These are phyloP conservation scores for Yarrowia keelungensis DNA, from an alignment of 805 yeast species.

Conservation along the genomic window DNA sequence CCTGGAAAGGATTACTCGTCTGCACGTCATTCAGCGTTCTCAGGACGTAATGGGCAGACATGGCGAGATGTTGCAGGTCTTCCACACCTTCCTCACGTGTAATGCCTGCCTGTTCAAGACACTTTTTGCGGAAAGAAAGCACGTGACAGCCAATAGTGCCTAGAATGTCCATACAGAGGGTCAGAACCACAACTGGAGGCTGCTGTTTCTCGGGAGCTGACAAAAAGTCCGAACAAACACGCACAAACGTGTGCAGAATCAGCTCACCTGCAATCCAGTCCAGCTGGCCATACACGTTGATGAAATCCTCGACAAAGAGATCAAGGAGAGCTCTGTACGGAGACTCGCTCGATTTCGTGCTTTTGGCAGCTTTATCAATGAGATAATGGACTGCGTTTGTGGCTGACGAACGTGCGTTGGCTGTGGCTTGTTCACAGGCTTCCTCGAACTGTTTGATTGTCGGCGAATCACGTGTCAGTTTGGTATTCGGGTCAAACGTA, in stretches of 20 bases:
- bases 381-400: slow-evolving; percentile 43
- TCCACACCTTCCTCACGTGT: slow-evolving; percentile 3
- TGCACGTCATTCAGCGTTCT: slow-evolving; percentile 13
- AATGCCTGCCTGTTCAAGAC: slow-evolving; percentile 10
- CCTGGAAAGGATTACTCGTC: slow-evolving; percentile 12
- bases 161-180: slow-evolving; percentile 63
- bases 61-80: slow-evolving; percentile 12
- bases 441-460: slow-evolving; percentile 38
- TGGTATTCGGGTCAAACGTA: slow-evolving; percentile 41
- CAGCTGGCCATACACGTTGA: slow-evolving; percentile 58
- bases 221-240: slow-evolving; percentile 40
- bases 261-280: slow-evolving; percentile 69
- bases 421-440: slow-evolving; percentile 31
- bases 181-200: slow-evolving; percentile 51
- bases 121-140: slow-evolving; percentile 4
- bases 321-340: slow-evolving; percentile 54
- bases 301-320: slow-evolving; percentile 62
- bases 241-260: slow-evolving; percentile 57
- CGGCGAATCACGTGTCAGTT: slow-evolving; percentile 34
- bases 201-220: slow-evolving; percentile 36
- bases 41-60: slow-evolving; percentile 20
- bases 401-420: slow-evolving; percentile 41
- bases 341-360: slow-evolving; percentile 43
- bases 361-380: slow-evolving; percentile 43
- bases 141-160: slow-evolving; percentile 57